phyloP scores from a whole-genome alignment of 1,284 basidiomycete species.

The Violaceomyces palustris region DNA sequence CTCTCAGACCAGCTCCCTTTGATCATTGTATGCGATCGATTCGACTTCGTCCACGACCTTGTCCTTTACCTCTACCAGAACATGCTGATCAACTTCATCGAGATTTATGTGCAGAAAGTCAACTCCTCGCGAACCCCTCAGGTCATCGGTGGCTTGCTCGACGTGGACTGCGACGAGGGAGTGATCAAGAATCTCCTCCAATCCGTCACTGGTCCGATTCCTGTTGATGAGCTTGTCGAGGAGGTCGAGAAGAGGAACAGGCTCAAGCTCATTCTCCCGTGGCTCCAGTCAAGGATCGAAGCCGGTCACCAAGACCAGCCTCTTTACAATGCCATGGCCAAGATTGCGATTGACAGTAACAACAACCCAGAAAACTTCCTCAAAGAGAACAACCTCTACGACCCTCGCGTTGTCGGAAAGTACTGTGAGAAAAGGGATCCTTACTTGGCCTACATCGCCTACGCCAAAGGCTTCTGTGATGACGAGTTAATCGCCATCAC shows the following conservation, averaged over 20 bases:
- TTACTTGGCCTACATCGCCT: conserved; percentile 97
- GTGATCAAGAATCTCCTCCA: conserved; percentile 90
- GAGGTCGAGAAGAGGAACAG: conserved; percentile 85
- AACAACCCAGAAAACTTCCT: conserved; percentile 96
- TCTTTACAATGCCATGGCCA: conserved; percentile 93
- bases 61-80: conserved; percentile 99
- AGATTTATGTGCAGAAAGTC: conserved; percentile 97
- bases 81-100: conserved; percentile 92
- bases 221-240: conserved; percentile 69
- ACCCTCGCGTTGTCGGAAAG: conserved; percentile 92
- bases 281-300: conserved; percentile 89
- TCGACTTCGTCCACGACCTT: conserved; percentile 98
- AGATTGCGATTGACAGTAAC: conserved; percentile 98
- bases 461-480: conserved; percentile 98
- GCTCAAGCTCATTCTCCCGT: conserved; percentile 92
- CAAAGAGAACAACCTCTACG: conserved; percentile 97
- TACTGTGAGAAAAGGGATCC: conserved; percentile 99
- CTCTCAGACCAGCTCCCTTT: conserved; percentile 93
- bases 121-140: conserved; percentile 98
- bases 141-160: conserved; percentile 91
- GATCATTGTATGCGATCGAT: conserved; percentile 99
- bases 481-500: conserved; percentile 96
- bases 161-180: conserved; percentile 92
- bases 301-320: conserved; percentile 86
- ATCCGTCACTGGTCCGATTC: conserved; percentile 94